phyloP scores from a whole-genome alignment of 2,329 filamentous ascomycete genomes.

The Neopestalotiopsis clavispora region DNA sequence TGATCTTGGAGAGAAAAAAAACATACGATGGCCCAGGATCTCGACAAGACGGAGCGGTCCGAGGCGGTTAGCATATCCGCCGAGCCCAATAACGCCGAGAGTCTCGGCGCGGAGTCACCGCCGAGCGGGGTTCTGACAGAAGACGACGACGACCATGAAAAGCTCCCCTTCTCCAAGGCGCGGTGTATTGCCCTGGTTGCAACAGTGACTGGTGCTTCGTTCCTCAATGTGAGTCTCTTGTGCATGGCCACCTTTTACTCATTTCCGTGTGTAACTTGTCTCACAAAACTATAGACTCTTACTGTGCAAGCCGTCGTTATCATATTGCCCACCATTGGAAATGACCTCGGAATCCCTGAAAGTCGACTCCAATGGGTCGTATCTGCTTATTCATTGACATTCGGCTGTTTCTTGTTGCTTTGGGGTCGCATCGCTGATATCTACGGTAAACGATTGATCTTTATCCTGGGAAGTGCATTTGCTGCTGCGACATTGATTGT shows the following conservation, averaged over 20 bases:
- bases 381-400: slow-evolving; percentile 68
- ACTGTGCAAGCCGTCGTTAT: slow-evolving; percentile 63
- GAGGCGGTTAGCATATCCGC: background rate
- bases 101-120: background rate
- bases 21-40: background rate
- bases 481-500: slow-evolving; percentile 62
- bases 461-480: slow-evolving; percentile 68
- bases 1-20: background rate
- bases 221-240: slow-evolving; percentile 53
- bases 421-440: slow-evolving; percentile 73
- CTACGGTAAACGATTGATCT: slow-evolving; percentile 69
- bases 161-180: slow-evolving; percentile 51
- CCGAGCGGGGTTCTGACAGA: slow-evolving; percentile 12
- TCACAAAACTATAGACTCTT: slow-evolving; percentile 20
- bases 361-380: slow-evolving; percentile 69
- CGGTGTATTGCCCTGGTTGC: slow-evolving; percentile 59
- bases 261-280: slow-evolving; percentile 20
- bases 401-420: slow-evolving; percentile 70
- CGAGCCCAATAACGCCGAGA: background rate
- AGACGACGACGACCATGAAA: slow-evolving; percentile 23
- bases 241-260: background rate
- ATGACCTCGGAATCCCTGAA: slow-evolving; percentile 60
- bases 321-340: slow-evolving; percentile 65
- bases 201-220: slow-evolving; percentile 59
- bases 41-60: background rate